Evolutionary conservation across 352 stramenopile species (phyloP).

Genomic region (Globisporangium viniferum): DNA sequence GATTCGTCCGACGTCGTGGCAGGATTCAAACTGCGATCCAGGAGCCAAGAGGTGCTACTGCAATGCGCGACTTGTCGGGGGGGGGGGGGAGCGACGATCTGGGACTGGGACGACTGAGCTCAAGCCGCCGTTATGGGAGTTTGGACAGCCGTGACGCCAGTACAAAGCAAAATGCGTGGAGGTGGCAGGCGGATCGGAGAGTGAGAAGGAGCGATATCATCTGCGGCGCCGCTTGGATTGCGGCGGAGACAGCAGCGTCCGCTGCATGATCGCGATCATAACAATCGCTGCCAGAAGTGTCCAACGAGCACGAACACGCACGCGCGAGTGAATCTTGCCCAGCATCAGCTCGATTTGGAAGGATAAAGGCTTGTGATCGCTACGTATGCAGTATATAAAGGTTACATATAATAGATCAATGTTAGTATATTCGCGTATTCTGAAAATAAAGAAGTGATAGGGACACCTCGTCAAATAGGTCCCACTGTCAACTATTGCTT

Average conservation of each 20-base stretch:
- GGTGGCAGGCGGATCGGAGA: neutral
- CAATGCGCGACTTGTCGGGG: neutral
- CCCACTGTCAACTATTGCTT: no score
- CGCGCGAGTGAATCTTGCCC: neutral
- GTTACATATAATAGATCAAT: no score
- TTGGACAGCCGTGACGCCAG: neutral
- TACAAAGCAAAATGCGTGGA: no score
- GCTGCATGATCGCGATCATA: neutral
- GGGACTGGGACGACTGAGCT: neutral
- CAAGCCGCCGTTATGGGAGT: neutral
- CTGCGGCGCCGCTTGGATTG: neutral
- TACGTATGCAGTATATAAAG: neutral
- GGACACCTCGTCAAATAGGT: no score
- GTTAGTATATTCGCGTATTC: no score
- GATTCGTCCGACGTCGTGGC: neutral
- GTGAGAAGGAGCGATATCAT: neutral
- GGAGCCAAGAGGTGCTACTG: no score
- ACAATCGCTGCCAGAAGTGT: neutral
- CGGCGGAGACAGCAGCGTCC: neutral
- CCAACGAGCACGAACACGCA: neutral
- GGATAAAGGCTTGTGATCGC: neutral
- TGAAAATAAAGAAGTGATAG: no score
- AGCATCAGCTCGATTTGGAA: neutral
- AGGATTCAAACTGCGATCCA: neutral
- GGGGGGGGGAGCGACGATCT: no score